Percentiles rank a stretch among this genome's conserved stretches.
phyloP scores from a whole-genome alignment of 2,329 filamentous ascomycete genomes.

The Colletotrichum agaves region DNA sequence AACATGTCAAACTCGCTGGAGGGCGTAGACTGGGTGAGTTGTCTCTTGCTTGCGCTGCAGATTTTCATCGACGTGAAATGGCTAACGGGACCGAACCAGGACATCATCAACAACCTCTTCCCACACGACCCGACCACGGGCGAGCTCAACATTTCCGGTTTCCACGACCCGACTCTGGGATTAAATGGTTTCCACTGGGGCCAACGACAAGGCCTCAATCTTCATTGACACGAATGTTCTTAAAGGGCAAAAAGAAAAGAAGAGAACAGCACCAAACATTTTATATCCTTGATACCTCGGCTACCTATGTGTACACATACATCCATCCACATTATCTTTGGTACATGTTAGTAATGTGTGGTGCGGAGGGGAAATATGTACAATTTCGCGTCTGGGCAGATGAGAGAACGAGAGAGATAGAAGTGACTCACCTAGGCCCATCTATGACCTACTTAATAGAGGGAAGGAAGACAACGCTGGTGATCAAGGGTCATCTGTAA shows the following conservation, averaged over 20 bases:
- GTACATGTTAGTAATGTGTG: neutral
- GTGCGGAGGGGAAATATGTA: neutral
- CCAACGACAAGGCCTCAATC: slow-evolving; percentile 20
- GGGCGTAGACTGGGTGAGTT: slow-evolving; percentile 74
- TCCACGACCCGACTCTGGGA: slow-evolving; percentile 49
- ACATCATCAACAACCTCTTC: slow-evolving; percentile 51
- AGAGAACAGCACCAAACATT: no score
- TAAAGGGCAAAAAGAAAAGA: no score
- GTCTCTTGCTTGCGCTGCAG: neutral
- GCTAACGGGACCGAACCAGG: slow-evolving; percentile 40
- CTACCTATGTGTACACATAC: neutral
- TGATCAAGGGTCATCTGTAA: neutral
- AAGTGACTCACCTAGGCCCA: no score
- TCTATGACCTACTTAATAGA: neutral
- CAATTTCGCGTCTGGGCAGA: neutral
- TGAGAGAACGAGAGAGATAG: no score
- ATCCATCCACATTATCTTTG: neutral
- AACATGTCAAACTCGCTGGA: slow-evolving; percentile 47
- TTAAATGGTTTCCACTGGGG: slow-evolving; percentile 45
- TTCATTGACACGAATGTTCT: neutral
- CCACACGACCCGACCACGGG: slow-evolving; percentile 52
- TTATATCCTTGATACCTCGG: slow-evolving; percentile 2
- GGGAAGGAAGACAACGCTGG: neutral
- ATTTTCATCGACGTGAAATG: neutral
- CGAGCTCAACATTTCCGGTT: slow-evolving; percentile 51